Base-by-base conservation (phyloP, 202 grass and related monocot species). In the Setaria italica region DNA sequence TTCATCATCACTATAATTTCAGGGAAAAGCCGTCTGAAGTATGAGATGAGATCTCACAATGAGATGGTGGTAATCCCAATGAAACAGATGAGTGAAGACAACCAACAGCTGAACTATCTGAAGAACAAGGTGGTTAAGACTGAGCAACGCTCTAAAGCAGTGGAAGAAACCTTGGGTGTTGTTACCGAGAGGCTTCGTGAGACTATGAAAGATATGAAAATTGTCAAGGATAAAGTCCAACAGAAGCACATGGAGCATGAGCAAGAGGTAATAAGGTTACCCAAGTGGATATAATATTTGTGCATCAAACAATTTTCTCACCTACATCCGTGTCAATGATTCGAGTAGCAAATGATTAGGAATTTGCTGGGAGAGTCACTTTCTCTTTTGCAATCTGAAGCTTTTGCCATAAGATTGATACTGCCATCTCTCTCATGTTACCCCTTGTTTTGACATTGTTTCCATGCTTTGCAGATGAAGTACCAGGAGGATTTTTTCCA, bases 61-160 rank as follows among this genome's bases (percentile, higher is more conserved):
- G 90, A 99, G 88, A 94, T 92, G 97, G 92, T 99, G 74, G 97
- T 99, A 13, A 82, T 57, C 13, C 90, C 88, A 12, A 96, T 99
- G 93, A 90, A 90, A 48, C 88, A 94, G 56, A 99, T 99, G 96
- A 92, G 83, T 58, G 96, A 99, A 63, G 96, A 99, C 14, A 99
- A 95, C 55, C 93, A 99, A 12, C 84, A 92, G 42, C 82, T 99
- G 11, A 82, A 90, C 81, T 92, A 88, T 71, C 77, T 96, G 29
- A 92, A 92, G 82, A 91, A 93, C 71, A 96, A 92, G 74, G 72
- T 94, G 64, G 94, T 91, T 80, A 94, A 92, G 85, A 86, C 88
- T 64, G 85, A 91, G 72, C 85, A 91, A 62, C 82, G 8, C 21
- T 88, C 90, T 57, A 99, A 99, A 87, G 87, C 25, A 84, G 90